Conservation (phyloP, 108 stramenopile species). For the Pseudonitzschia multiseries region DNA sequence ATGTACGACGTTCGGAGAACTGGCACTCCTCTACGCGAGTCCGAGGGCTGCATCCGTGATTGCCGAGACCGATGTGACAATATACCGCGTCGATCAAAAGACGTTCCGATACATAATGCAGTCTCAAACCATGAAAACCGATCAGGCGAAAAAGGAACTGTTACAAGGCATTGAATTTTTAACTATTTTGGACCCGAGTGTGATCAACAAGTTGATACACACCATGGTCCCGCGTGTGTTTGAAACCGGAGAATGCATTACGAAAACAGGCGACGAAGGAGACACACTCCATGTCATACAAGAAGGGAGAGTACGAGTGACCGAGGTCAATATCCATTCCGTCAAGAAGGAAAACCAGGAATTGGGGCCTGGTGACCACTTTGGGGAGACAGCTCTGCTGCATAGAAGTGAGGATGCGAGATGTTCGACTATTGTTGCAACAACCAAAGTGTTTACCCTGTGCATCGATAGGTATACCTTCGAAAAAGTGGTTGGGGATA, state of each 20-base stretch:
- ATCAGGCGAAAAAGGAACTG: conserved; percentile 60
- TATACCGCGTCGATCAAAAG: conserved; percentile 88
- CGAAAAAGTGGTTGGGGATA: conserved; percentile 60
- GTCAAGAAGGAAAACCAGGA: conserved; percentile 49
- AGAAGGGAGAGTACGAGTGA: conserved; percentile 70
- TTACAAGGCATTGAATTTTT: conserved; percentile 75
- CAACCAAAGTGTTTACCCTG: conserved; percentile 42
- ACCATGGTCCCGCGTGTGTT: conserved; percentile 74
- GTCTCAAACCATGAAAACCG: conserved; percentile 62
- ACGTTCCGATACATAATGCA: conserved; percentile 81
- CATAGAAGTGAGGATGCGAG: conserved; percentile 64
- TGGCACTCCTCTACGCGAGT: conserved; percentile 83
- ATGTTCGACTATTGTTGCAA: conserved; percentile 67
- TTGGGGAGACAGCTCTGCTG: conserved; percentile 85
- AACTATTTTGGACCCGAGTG: conserved; percentile 52
- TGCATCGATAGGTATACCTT: conserved; percentile 55
- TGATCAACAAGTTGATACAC: conserved; percentile 57
- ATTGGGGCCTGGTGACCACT: conserved; percentile 76
- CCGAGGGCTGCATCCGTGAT: conserved; percentile 91
- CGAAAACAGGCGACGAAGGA: conserved; percentile 87
- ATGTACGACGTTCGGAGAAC: conserved; percentile 74
- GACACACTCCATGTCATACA: conserved; percentile 89
- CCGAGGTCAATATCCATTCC: conserved; percentile 51
- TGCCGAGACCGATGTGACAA: conserved; percentile 56
- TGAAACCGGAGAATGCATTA: conserved; percentile 75